phyloP scores from a whole-genome alignment of 2,329 filamentous ascomycete genomes.

The Teratosphaeria epicoccoides region DNA sequence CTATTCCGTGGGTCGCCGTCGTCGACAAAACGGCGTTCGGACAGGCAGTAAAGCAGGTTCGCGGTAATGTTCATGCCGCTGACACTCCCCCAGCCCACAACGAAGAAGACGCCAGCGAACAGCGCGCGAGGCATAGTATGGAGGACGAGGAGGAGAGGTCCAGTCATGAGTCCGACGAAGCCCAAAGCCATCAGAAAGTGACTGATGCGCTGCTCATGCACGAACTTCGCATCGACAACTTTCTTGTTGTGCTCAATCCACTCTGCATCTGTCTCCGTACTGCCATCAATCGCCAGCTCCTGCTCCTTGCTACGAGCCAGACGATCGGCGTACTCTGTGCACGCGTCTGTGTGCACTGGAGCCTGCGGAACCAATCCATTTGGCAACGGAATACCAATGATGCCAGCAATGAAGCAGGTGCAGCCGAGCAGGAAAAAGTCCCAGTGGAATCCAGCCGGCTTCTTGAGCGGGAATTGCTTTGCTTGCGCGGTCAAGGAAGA shows the following conservation, averaged over 20 bases:
- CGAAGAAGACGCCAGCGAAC: conserved; percentile 48
- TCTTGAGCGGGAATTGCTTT: conserved; percentile 45
- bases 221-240: conserved; percentile 34
- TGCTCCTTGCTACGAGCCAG: conserved; percentile 35
- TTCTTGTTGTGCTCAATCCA: conserved; percentile 34
- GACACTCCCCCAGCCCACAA: conserved; percentile 44
- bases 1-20: conserved; percentile 37
- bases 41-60: conserved; percentile 40
- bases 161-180: conserved; percentile 47
- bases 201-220: conserved; percentile 47
- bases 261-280: conserved; percentile 13
- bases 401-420: conserved; percentile 44
- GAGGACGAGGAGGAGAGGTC: conserved; percentile 43
- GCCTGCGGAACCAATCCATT: conserved; percentile 52
- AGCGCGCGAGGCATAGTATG: conserved; percentile 45
- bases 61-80: conserved; percentile 44
- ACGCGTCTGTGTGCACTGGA: conserved; percentile 47
- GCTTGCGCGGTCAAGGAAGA: conserved; percentile 48
- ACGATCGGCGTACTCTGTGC: conserved; percentile 32
- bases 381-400: conserved; percentile 47
- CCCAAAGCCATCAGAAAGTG: conserved; percentile 46
- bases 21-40: conserved; percentile 38
- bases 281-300: conserved; percentile 24
- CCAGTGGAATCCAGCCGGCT: conserved; percentile 52
- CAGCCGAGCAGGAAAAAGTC: conserved; percentile 49